Conservation (phyloP, 805 yeast genomes). For the Wickerhamiella australiensis region DNA sequence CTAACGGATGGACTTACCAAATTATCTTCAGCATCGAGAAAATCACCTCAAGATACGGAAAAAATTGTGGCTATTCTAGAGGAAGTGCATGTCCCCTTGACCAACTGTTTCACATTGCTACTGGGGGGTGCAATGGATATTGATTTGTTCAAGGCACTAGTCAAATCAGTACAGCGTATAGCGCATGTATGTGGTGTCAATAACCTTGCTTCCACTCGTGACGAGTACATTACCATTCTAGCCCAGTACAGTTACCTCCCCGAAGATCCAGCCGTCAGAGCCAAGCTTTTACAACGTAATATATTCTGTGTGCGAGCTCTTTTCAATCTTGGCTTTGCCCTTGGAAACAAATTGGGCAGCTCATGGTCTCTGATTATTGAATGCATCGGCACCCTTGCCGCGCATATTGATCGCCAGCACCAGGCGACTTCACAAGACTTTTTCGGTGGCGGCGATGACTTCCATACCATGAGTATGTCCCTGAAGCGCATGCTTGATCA, state of each 20-base stretch:
- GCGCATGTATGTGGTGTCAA: conserved; percentile 74
- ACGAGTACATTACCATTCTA: conserved; percentile 36
- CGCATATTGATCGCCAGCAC: conserved; percentile 3
- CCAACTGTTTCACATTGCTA: conserved; percentile 38
- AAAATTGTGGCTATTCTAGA: conserved; percentile 10
- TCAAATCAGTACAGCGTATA: conserved; percentile 65
- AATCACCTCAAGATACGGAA: conserved; percentile 3
- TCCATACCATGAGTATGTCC: conserved; percentile 38
- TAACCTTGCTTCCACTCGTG: conserved; percentile 44
- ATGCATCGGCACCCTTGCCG: conserved; percentile 15
- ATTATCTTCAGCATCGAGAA: conserved; percentile 22
- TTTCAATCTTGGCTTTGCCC: conserved; percentile 59
- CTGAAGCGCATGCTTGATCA: conserved; percentile 52
- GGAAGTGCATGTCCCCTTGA: conserved; percentile 24
- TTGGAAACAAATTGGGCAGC: conserved; percentile 58
- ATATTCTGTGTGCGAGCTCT: conserved; percentile 68
- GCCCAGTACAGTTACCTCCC: conserved; percentile 18
- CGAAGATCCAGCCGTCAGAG: conserved; percentile 11
- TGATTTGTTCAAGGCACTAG: conserved; percentile 52
- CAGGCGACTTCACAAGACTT: conserved; percentile 3
- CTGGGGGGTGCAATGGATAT: conserved; percentile 57
- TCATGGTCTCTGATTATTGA: conserved; percentile 54
- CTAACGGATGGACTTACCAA: conserved; percentile 51
- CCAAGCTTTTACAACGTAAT: conserved; percentile 47
- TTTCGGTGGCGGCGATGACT: conserved; percentile 24